Base-by-base conservation (phyloP, 106 monocot species). In the Allium fistulosum region DNA sequence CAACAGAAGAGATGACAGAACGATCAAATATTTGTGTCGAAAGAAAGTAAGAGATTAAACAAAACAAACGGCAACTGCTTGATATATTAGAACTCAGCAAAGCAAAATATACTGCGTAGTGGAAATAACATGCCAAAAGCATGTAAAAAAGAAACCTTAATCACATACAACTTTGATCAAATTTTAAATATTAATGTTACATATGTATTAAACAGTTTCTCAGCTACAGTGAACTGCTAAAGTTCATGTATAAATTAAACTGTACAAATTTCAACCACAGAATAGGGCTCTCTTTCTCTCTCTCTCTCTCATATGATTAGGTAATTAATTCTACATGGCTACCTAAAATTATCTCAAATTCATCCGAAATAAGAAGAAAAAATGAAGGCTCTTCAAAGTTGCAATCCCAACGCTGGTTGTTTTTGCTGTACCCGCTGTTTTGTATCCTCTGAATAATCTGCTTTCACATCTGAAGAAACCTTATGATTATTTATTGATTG, bases 391-490 rank as follows among this genome's bases (percentile, higher is more conserved):
- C 58, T 48, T 75, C 76, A 90, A 15, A 94, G 76, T 72, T 94
- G 90, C 71, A 94, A 84, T 53, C 85, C 85, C 69, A 94, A 81
- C 70, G 85, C 85, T 26, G 94, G 84, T 50, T 85, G 55, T 37
- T 61, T 65, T 48, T 71, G 63, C 65, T 73, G 79, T 71, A 61
- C 77, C 85, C 0, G 74, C 73, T 55, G 61, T 62, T 7, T 77
- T 75, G 22, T 82, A 85, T 7, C 76, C 78, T 10, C 82, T 78
- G 9, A 84, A 74, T 65, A 81, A 66, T 80, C 73, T 10, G 79
- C 70, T 64, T 85, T 85, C 58, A 83, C 51, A 51, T 82, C 83
- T 0, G 88, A 86, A 2, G 80, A 74, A 53, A 68, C 58, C 47
- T 78, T 72, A 7, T 69, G 72, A 0, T 67, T 58, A 7, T 74